These are phyloP conservation scores for Pythium sukuiense DNA, from an alignment of 352 stramenopile genomes.

Conservation along the genomic window DNA sequence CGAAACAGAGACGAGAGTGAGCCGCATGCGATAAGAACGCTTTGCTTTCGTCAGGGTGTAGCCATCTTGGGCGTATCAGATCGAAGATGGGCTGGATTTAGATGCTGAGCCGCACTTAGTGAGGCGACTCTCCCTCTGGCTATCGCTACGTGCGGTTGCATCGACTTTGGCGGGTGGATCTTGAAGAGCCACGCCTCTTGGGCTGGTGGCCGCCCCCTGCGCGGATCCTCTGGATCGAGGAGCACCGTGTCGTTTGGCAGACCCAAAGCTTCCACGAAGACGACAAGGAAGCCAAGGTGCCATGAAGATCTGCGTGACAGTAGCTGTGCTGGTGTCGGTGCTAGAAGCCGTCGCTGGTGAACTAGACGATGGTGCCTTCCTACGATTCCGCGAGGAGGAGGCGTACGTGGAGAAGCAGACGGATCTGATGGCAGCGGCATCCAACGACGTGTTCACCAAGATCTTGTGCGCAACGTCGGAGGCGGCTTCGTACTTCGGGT, in stretches of 20 bases:
- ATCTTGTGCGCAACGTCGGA: conserved; percentile 43
- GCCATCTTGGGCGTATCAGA: conserved; percentile 12
- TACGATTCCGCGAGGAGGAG: conserved; percentile 12
- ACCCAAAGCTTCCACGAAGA: background rate
- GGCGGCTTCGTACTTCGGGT: conserved; percentile 45
- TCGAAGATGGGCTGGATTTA: conserved; percentile 11
- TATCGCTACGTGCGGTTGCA: conserved; percentile 6
- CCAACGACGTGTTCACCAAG: conserved; percentile 36
- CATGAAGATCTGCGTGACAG: background rate
- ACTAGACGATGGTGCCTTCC: background rate
- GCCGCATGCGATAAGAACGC: background rate
- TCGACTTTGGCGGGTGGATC: conserved; percentile 15
- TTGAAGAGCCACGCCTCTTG: conserved; percentile 19
- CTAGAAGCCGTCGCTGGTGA: background rate
- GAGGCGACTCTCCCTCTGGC: background rate
- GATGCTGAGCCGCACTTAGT: conserved; percentile 18
- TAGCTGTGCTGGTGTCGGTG: background rate
- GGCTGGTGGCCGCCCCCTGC: background rate
- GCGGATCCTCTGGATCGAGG: background rate
- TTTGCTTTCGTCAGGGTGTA: background rate
- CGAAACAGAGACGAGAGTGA: background rate
- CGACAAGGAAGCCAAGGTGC: background rate
- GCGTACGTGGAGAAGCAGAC: conserved; percentile 2
- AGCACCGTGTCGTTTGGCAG: background rate
- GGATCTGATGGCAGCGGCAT: conserved; percentile 2